Evolutionary conservation across 148 eudicot species (phyloP).

Genomic region (Bassia scoparia): DNA sequence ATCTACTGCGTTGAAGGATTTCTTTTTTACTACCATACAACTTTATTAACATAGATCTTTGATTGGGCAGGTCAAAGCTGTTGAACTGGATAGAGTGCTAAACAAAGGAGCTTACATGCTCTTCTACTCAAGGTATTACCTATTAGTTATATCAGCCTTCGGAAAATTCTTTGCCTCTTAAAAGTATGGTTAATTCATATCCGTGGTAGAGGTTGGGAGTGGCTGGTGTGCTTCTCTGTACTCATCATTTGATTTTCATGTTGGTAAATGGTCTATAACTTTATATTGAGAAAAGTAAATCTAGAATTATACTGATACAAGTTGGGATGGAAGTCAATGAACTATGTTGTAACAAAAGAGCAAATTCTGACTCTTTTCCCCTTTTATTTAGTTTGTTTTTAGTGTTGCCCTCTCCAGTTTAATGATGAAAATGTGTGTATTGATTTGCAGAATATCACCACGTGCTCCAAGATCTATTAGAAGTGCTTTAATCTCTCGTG

Average conservation of each 20-base stretch:
- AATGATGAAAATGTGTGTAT: neutral
- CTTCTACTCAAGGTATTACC: conserved; percentile 69
- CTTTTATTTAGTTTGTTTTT: neutral
- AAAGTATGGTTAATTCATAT: neutral
- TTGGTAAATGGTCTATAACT: no score
- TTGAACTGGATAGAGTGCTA: conserved; percentile 63
- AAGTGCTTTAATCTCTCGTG: conserved; percentile 40
- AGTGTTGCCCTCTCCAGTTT: neutral
- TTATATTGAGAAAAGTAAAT: neutral
- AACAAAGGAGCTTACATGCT: conserved; percentile 85
- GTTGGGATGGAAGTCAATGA: no score
- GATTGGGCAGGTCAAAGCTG: conserved; percentile 56
- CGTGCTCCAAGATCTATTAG: conserved; percentile 75
- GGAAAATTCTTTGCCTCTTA: neutral
- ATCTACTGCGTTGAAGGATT: neutral
- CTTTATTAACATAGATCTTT: conserved; percentile 3
- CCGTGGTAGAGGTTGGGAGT: neutral
- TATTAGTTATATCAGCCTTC: neutral
- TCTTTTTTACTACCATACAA: neutral
- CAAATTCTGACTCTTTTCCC: neutral
- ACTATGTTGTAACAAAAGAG: neutral
- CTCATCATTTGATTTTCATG: no score
- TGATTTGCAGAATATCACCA: conserved; percentile 63
- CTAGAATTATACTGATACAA: neutral
- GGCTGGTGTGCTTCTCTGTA: neutral